phyloP scores from a whole-genome alignment of 2,329 filamentous ascomycete genomes.

The Microcyclospora pomicola region DNA sequence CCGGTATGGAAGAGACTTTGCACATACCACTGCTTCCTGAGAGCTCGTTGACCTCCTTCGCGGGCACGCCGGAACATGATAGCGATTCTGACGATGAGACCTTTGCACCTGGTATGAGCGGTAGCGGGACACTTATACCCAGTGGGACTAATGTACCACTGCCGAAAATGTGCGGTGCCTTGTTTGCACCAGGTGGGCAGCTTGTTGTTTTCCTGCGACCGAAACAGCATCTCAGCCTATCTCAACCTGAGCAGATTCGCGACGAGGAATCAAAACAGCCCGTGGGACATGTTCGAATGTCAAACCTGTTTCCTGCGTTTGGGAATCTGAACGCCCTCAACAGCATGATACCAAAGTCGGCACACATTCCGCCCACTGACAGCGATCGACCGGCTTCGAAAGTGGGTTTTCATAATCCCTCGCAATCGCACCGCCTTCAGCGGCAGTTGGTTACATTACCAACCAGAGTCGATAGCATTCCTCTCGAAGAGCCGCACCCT shows the following conservation, averaged over 20 bases:
- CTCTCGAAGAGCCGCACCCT: slow-evolving; percentile 32
- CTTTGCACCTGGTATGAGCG: slow-evolving; percentile 33
- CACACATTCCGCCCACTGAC: no score
- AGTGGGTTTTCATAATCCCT: not conserved
- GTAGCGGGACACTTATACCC: slow-evolving; percentile 40
- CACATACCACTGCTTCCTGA: slow-evolving; percentile 39
- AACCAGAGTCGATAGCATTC: slow-evolving; percentile 30
- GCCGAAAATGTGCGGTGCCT: slow-evolving; percentile 43
- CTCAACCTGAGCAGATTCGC: slow-evolving; percentile 7
- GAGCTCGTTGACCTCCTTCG: slow-evolving; percentile 37
- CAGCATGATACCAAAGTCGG: not conserved
- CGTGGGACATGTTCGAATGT: slow-evolving; percentile 48
- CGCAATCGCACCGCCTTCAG: no score
- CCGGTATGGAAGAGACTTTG: slow-evolving; percentile 40
- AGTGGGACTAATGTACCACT: slow-evolving; percentile 51
- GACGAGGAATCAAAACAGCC: slow-evolving; percentile 37
- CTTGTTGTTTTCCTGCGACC: slow-evolving; percentile 45
- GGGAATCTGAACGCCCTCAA: slow-evolving; percentile 12
- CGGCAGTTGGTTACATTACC: slow-evolving; percentile 35
- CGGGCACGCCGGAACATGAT: slow-evolving; percentile 20
- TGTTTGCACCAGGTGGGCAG: slow-evolving; percentile 44
- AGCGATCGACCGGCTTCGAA: no score
- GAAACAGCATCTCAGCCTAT: slow-evolving; percentile 28
- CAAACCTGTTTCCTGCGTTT: slow-evolving; percentile 17
- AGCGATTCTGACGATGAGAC: slow-evolving; percentile 50